Evolutionary conservation across 2,329 filamentous ascomycete genomes (phyloP), one percentile per base, ranked within the genome.

Genomic region (Ascochyta koolunga): DNA sequence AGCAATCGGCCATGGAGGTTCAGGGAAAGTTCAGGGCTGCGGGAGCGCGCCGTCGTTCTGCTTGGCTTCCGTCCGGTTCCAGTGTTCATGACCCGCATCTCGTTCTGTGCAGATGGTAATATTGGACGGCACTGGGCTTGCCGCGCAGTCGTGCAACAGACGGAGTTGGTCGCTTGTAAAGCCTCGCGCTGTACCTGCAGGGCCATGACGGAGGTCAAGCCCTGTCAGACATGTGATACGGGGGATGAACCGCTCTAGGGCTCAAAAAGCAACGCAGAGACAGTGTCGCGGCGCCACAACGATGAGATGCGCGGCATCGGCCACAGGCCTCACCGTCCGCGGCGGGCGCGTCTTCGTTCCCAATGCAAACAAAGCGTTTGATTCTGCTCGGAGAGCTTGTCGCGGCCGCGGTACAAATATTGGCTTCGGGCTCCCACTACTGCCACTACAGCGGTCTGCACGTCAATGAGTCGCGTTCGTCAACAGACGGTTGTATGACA

Each of bases 1-100:
- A 39, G 48, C 40, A 49, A 44, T 53, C 44, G 51, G 37, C 43
- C 41, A 43, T 58, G 54, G 55, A 62, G 62, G 61, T 64, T 54
- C 57, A 62, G 64, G 58, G 56, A 54, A 62, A 61, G 51, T 18
- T 41, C 51, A 47, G 27, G 39, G 29, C 51, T 44, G 49, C 68
- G 67, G n/a, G n/a, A n/a, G 64, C 61, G 65, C 45, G 61, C 63
- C 63, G 60, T 60, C 55, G 46, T 46, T 50, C 56, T 53, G 27
- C 47, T 56, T 58, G 51, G 60, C 59, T 54, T 40, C 51, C 50
- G 58, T 58, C 56, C 57, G 59, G 58, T 51, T 54, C 54, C 56
- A 60, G 45, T 58, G 59, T 57, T 52, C 62, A 58, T 61, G 58
- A 64, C 56, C 59, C 58, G 58, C 59, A 47, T 48, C 48, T 56